Base-by-base conservation (phyloP, 2,329 filamentous ascomycete genomes). In the Neonectria sp. region DNA sequence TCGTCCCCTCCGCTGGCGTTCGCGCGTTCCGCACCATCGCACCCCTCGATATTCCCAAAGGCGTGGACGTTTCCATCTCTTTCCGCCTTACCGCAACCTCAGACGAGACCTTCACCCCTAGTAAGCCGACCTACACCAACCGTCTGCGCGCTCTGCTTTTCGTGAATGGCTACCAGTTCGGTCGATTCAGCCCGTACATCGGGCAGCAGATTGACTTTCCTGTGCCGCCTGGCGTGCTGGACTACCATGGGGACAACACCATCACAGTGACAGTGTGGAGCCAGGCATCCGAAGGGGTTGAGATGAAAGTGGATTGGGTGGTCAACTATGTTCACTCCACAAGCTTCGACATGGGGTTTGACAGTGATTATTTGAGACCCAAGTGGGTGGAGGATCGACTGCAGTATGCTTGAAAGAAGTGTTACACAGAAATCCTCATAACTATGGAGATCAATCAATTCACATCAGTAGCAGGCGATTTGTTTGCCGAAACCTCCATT, bases 121-220 rank as follows among this genome's bases (percentile, higher is more conserved):
- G 71, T 0, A 70, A 75, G 25, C 63, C 68, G n/a, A 71, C 65
- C 15, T 77, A 79, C 68, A 79, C 74, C 24, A 83, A 83, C 70
- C 78, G 76, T 21, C 69, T 83, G 3, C 83, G 89, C 12, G 86
- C 85, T 0, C 84, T 89, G 71, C 75, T 91, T 3, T 91, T 89
- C 62, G 84, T 91, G n/a, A 91, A 91, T 62, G 89, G 89, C 0
- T 91, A 91, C 71, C 89, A 91, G 73, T 91, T 89, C 70, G 89
- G 86, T 2, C 84, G 87, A 8, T 91, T 86, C 72, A 86, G 87
- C 66, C 88, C 89, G 0, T 84, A 86, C 56, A 88, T 91, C 45
- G 90, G 90, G 0, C 87, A 90, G 53, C 89, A 91, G 79, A 82
- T 86, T 17, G 81, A 84, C 17, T 91, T 89, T 71, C 89, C 89